Evolutionary conservation across 1,139 yeast species (phyloP).

Genomic region (Yamadazyma triangularis): DNA sequence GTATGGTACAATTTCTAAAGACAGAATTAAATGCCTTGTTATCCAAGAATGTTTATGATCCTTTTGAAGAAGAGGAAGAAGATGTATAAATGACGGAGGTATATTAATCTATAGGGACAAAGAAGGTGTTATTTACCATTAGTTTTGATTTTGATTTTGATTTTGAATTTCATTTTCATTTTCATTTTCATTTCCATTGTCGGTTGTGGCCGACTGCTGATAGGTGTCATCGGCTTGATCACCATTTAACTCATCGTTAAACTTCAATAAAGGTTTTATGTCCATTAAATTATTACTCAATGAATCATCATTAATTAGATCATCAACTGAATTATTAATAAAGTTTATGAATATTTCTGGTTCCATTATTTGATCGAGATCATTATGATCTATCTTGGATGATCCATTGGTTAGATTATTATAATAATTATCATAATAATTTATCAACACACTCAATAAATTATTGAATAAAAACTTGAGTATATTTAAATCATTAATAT

Average conservation of each 20-base stretch:
- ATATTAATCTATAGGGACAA: no score
- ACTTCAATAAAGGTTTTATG: slow-evolving; percentile 13
- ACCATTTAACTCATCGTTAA: slow-evolving; percentile 10
- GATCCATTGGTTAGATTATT: slow-evolving; percentile 14
- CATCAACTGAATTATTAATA: slow-evolving; percentile 20
- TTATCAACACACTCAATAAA: slow-evolving; percentile 23
- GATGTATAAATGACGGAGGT: no score
- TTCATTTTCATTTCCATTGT: no score
- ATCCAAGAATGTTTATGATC: slow-evolving; percentile 80
- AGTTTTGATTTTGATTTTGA: no score
- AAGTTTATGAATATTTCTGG: slow-evolving; percentile 51
- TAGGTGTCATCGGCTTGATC: no score
- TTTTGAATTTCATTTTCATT: no score
- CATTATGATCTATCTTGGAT: slow-evolving; percentile 11
- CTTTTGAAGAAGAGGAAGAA: slow-evolving; percentile 64
- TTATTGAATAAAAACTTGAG: slow-evolving; percentile 30
- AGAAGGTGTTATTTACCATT: no score
- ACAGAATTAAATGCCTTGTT: slow-evolving; percentile 68
- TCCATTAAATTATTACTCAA: slow-evolving; percentile 11
- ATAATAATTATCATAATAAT: slow-evolving; percentile 31
- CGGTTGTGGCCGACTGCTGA: no score
- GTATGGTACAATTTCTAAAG: slow-evolving; percentile 71
- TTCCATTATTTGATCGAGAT: slow-evolving; percentile 40
- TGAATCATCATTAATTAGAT: slow-evolving; percentile 9
- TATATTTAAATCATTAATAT: slow-evolving; percentile 36